Percentiles rank a stretch among this genome's conserved stretches.
These are phyloP conservation scores for Dioszegia aurantiaca DNA, from an alignment of 768 basidiomycete genomes.

Conservation along the genomic window DNA sequence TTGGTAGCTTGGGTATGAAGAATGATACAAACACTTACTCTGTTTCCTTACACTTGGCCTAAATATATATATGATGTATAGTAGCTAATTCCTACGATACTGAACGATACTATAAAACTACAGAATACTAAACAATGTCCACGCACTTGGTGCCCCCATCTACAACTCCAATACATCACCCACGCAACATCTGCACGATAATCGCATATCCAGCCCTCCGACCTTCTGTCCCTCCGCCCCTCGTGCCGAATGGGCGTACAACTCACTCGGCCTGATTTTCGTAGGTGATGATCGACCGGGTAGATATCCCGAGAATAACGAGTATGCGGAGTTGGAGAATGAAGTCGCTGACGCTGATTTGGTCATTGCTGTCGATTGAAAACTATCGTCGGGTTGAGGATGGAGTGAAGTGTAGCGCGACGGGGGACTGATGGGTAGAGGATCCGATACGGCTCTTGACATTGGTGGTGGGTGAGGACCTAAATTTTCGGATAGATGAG, in stretches of 20 bases:
- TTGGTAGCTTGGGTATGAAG: too few species aligned
- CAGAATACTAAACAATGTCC: not conserved
- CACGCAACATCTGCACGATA: slow-evolving; percentile 26
- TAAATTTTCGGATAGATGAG: not conserved
- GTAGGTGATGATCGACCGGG: slow-evolving; percentile 7
- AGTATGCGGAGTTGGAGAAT: slow-evolving; percentile 13
- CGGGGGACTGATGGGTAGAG: not conserved
- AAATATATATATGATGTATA: not conserved
- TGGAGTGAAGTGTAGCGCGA: too few species aligned
- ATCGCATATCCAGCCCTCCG: slow-evolving; percentile 20
- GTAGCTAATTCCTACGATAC: not conserved
- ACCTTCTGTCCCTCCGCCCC: not conserved
- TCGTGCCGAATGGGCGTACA: not conserved
- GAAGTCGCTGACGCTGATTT: slow-evolving; percentile 7
- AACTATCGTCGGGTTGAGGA: not conserved
- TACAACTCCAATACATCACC: slow-evolving; percentile 31
- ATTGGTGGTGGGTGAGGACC: not conserved
- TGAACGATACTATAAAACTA: not conserved
- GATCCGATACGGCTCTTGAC: slow-evolving; percentile 25
- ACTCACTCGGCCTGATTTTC: slow-evolving; percentile 1
- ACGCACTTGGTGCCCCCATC: too few species aligned
- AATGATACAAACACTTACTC: too few species aligned
- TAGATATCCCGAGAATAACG: slow-evolving; percentile 21
- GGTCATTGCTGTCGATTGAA: not conserved
- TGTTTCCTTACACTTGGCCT: too few species aligned